phyloP scores from a whole-genome alignment of 768 basidiomycete species.

The Pholiota molesta region DNA sequence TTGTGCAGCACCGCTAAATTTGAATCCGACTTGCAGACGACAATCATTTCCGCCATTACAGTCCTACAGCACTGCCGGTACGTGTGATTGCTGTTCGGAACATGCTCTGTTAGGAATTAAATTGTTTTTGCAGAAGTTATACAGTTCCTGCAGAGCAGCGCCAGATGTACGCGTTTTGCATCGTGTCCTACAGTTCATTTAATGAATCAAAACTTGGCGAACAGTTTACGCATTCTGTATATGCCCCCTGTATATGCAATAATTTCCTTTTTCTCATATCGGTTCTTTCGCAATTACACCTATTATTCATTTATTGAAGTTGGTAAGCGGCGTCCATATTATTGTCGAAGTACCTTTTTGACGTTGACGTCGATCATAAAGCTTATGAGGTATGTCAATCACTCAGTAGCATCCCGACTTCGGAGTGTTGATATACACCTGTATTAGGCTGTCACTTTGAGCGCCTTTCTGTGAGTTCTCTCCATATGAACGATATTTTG shows the following conservation, averaged over 20 bases:
- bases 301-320: slow-evolving; percentile 50
- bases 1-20: background rate
- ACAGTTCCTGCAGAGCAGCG: slow-evolving; percentile 73
- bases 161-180: slow-evolving; percentile 61
- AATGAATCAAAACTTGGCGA: background rate
- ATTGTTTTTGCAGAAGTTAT: slow-evolving; percentile 59
- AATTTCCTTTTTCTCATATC: slow-evolving; percentile 85
- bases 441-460: slow-evolving; percentile 72
- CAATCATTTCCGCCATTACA: slow-evolving; percentile 59
- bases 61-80: slow-evolving; percentile 68
- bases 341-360: background rate
- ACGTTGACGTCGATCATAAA: slow-evolving; percentile 28
- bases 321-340: slow-evolving; percentile 27
- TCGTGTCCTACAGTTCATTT: slow-evolving; percentile 1
- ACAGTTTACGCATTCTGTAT: slow-evolving; percentile 76
- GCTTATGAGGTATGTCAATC: slow-evolving; percentile 64
- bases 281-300: slow-evolving; percentile 78
- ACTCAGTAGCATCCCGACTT: slow-evolving; percentile 4
- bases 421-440: slow-evolving; percentile 4
- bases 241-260: slow-evolving; percentile 85
- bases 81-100: slow-evolving; percentile 22
- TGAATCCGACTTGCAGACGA: slow-evolving; percentile 45
- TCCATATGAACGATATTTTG: background rate
- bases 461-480: slow-evolving; percentile 77
- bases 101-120: background rate